Conservation (phyloP, 2,329 filamentous ascomycete species). For the Microcyclosporella mali region DNA sequence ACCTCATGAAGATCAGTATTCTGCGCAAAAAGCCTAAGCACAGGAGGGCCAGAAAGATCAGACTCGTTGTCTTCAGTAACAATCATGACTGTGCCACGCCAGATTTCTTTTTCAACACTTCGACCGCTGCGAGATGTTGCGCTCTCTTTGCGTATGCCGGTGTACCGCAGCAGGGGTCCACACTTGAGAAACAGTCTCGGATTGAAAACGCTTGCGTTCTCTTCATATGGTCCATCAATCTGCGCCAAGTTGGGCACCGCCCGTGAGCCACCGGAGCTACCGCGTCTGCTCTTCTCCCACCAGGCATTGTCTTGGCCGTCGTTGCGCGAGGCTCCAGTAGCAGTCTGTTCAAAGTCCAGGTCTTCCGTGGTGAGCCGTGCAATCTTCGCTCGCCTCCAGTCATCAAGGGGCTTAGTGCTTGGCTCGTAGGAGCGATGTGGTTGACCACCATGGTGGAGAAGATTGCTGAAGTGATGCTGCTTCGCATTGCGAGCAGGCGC, state of each 20-base stretch:
- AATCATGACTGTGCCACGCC: constrained; percentile 93
- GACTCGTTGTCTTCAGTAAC: constrained; percentile 82
- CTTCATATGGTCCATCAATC: constrained; percentile 60
- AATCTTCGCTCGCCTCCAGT: constrained; percentile 40
- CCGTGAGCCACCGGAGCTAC: constrained; percentile 26
- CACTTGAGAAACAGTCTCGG: constrained; percentile 81
- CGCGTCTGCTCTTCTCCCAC: constrained; percentile 57
- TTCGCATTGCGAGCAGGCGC: constrained; percentile 16
- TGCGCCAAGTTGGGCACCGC: constrained; percentile 38
- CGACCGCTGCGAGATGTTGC: constrained; percentile 29
- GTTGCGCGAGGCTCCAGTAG: constrained; percentile 4
- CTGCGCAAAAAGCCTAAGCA: constrained; percentile 77
- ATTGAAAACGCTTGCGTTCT: constrained; percentile 64
- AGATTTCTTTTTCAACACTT: constrained; percentile 63
- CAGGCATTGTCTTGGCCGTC: constrained; percentile 46
- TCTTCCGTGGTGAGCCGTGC: constrained; percentile 39
- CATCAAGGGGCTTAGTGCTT: constrained; percentile 54
- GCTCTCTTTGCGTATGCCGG: constrained; percentile 65
- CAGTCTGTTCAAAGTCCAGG: constrained; percentile 34
- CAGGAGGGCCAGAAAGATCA: constrained; percentile 71
- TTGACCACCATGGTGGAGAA: constrained; percentile 40
- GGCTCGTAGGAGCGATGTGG: constrained; percentile 47
- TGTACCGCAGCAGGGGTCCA: constrained; percentile 84
- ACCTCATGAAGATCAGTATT: constrained; percentile 75
- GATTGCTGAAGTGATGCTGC: constrained; percentile 32